Evolutionary conservation across 179 eudicot genomes (phyloP).

Genomic region (Spinacia oleracea): DNA sequence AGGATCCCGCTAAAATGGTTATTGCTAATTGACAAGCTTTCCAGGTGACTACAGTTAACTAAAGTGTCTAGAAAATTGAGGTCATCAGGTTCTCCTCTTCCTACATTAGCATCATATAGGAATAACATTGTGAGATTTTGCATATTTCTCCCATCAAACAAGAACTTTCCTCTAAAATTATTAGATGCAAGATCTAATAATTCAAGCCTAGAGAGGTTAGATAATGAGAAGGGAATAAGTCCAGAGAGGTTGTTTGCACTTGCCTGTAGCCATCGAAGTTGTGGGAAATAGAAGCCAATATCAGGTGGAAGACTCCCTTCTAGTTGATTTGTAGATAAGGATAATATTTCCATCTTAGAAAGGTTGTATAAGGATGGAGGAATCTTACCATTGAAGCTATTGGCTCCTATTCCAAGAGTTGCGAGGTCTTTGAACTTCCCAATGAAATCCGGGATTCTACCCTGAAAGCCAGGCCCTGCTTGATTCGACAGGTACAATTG

Average conservation of each 20-base stretch:
- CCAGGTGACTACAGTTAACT: not conserved
- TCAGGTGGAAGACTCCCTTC: slow-evolving; percentile 1
- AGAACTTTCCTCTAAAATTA: slow-evolving; percentile 1
- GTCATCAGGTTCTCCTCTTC: not conserved
- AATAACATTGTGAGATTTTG: not conserved
- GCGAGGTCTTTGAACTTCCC: slow-evolving; percentile 6
- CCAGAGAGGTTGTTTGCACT: not conserved
- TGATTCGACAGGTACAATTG: not conserved
- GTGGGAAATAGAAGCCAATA: not conserved
- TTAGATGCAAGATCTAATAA: not conserved
- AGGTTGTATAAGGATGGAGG: slow-evolving; percentile 8
- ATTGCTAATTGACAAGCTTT: not conserved
- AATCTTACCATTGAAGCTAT: slow-evolving; percentile 10
- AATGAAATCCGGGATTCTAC: slow-evolving; percentile 3
- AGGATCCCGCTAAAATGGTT: slow-evolving; percentile 6
- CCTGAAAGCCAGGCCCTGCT: slow-evolving; percentile 9
- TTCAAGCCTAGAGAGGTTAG: slow-evolving; percentile 3
- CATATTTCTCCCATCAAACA: not conserved
- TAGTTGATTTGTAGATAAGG: not conserved
- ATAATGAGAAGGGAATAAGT: not conserved
- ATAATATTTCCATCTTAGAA: not conserved
- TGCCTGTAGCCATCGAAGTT: not conserved
- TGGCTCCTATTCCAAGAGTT: not conserved
- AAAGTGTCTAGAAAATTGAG: not conserved
- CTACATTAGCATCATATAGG: not conserved